These are phyloP conservation scores for Biscogniauxia marginata DNA, from an alignment of 2,329 filamentous ascomycete species.

Conservation along the genomic window DNA sequence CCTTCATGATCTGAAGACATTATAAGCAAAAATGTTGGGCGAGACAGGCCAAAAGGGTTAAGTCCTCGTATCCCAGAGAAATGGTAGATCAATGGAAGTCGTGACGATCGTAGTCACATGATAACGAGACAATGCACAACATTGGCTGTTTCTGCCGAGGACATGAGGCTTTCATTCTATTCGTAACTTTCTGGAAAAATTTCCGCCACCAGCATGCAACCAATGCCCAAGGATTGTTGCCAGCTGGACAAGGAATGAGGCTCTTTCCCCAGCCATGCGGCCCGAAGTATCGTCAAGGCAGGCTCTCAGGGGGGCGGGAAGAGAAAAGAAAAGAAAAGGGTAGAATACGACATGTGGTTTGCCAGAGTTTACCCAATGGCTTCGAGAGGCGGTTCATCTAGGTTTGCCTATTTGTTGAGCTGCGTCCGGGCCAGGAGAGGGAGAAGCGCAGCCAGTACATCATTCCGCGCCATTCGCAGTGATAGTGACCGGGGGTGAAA, in stretches of 20 bases:
- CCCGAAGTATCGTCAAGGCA: not conserved
- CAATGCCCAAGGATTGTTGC: not conserved
- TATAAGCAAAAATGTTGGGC: not conserved
- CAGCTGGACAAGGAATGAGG: not conserved
- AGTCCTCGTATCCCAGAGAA: not conserved
- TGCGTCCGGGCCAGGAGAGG: too few relatives aligned
- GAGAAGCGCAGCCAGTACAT: too few relatives aligned
- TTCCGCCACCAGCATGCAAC: not conserved
- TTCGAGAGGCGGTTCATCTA: not conserved
- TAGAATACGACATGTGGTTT: not conserved
- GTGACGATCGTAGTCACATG: constrained; percentile 20
- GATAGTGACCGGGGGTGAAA: not conserved
- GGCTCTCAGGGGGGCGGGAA: not conserved
- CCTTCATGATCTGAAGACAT: not conserved
- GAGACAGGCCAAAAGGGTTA: not conserved
- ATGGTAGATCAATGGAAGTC: not conserved
- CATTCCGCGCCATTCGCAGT: not conserved
- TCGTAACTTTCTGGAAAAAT: not conserved
- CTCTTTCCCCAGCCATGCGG: not conserved
- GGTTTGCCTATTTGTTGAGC: not conserved
- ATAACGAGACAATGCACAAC: constrained; percentile 19
- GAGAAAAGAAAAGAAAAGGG: not conserved
- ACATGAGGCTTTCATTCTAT: not conserved
- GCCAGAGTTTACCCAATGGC: not conserved
- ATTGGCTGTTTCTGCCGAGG: not conserved